These are phyloP conservation scores for Trichopus zeylanicus DNA, from an alignment of 116 monocot species.

Conservation along the genomic window DNA sequence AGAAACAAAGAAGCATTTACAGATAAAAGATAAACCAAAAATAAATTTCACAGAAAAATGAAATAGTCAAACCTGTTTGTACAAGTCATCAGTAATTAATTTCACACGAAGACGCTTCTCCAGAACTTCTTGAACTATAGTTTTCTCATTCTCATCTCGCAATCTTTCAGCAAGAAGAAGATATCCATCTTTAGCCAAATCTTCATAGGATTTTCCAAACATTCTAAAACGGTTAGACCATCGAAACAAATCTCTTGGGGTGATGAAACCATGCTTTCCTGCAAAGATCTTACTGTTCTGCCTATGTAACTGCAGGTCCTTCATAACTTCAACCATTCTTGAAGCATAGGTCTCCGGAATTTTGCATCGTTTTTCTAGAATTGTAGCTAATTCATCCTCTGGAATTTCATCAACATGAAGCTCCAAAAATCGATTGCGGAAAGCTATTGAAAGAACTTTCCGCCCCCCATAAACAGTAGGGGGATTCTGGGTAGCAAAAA, in stretches of 20 bases:
- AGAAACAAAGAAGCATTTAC: neutral
- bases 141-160: constrained; percentile 77
- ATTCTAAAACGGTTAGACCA: constrained; percentile 71
- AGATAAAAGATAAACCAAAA: neutral
- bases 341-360: constrained; percentile 66
- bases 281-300: constrained; percentile 96
- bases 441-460: constrained; percentile 93
- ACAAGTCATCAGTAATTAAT: constrained; percentile 41
- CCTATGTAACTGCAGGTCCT: constrained; percentile 85
- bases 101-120: constrained; percentile 49
- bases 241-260: constrained; percentile 92
- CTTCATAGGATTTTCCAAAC: constrained; percentile 72
- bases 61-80: constrained; percentile 27
- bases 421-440: constrained; percentile 93
- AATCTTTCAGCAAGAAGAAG: constrained; percentile 93
- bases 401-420: constrained; percentile 99
- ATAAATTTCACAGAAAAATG: neutral
- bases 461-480: constrained; percentile 89
- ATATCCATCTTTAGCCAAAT: constrained; percentile 87
- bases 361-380: constrained; percentile 65
- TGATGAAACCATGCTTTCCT: constrained; percentile 98
- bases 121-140: constrained; percentile 59
- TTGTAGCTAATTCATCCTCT: constrained; percentile 68
- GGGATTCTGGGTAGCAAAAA: constrained; percentile 96
- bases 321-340: constrained; percentile 89